A percentile compares a stretch with the other conserved stretches of the same genome.
Conservation (phyloP, 805 yeast genomes). For the Wickerhamiella galacta region DNA sequence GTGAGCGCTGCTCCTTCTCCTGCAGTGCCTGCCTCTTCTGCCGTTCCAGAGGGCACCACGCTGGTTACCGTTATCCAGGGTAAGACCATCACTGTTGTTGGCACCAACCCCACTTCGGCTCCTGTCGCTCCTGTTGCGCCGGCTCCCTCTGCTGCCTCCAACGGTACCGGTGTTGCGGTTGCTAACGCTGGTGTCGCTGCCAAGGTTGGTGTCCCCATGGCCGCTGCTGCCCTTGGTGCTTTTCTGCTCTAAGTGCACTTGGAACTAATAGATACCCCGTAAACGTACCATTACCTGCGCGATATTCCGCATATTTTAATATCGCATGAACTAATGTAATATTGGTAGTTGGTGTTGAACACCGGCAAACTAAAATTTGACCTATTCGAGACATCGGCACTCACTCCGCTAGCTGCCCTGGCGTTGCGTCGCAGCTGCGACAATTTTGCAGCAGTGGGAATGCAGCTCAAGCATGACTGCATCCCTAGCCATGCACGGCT, state of each 20-base stretch:
- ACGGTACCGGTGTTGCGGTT: constrained; percentile 7
- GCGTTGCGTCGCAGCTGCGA: too few relatives aligned
- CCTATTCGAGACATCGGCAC: too few relatives aligned
- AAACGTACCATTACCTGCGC: too few relatives aligned
- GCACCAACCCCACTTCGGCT: constrained; percentile 9
- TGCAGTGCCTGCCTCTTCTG: constrained; percentile 1
- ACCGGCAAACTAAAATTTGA: too few relatives aligned
- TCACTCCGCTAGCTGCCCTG: too few relatives aligned
- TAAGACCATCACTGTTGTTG: constrained; percentile 12
- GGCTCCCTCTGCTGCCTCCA: constrained; percentile 4
- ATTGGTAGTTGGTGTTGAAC: too few relatives aligned
- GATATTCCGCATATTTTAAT: too few relatives aligned
- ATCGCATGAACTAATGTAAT: too few relatives aligned
- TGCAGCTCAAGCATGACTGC: too few relatives aligned
- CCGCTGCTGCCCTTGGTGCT: constrained; percentile 10
- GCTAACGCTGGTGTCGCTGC: constrained; percentile 12
- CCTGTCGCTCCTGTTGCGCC: constrained; percentile 5
- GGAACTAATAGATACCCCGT: too few relatives aligned
- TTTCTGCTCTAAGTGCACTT: constrained; percentile 9
- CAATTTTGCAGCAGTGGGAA: too few relatives aligned
- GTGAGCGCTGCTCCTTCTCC: constrained; percentile 7
- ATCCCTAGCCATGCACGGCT: too few relatives aligned
- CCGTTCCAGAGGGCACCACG: constrained; percentile 2
- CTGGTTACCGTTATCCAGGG: constrained; percentile 11
- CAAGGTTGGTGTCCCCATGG: constrained; percentile 11